Conservation (phyloP, 805 yeast genomes). For the Metschnikowia vanudenii region DNA sequence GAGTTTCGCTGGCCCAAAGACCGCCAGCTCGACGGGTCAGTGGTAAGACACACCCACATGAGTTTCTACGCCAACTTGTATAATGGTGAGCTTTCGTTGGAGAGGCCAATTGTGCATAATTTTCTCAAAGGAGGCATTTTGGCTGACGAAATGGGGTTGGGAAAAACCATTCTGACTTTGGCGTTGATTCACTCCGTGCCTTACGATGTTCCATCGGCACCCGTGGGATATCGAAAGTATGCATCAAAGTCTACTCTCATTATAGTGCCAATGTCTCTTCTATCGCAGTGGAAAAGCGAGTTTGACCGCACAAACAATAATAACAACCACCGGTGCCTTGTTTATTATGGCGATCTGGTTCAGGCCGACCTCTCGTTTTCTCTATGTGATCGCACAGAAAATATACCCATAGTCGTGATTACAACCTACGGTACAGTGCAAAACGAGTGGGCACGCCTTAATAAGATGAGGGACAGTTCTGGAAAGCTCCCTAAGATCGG, state of each 20-base stretch:
- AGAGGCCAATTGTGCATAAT: conserved; percentile 62
- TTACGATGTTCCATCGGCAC: conserved; percentile 35
- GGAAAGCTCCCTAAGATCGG: conserved; percentile 45
- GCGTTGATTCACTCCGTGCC: conserved; percentile 70
- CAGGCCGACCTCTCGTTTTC: conserved; percentile 48
- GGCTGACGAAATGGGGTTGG: conserved; percentile 97
- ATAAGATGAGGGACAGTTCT: conserved; percentile 27
- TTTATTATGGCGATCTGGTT: conserved; percentile 73
- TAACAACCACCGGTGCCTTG: conserved; percentile 44
- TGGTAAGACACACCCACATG: conserved; percentile 16
- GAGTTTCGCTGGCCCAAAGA: conserved; percentile 71
- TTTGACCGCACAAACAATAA: conserved; percentile 57
- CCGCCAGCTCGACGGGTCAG: conserved; percentile 14
- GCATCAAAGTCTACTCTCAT: conserved; percentile 74
- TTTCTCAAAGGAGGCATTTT: conserved; percentile 77
- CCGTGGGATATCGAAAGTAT: conserved; percentile 35
- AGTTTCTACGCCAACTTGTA: conserved; percentile 73
- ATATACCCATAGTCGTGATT: conserved; percentile 66
- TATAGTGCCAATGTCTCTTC: conserved; percentile 84
- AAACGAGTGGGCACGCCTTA: conserved; percentile 61
- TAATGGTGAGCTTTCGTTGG: conserved; percentile 72
- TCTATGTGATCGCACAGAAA: conserved; percentile 37
- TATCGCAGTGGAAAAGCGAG: conserved; percentile 91
- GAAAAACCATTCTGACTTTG: conserved; percentile 84
- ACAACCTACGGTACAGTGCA: conserved; percentile 89